Evolutionary conservation across 2,329 filamentous ascomycete genomes (phyloP).

Genomic region (Akanthomyces uredinophilus): DNA sequence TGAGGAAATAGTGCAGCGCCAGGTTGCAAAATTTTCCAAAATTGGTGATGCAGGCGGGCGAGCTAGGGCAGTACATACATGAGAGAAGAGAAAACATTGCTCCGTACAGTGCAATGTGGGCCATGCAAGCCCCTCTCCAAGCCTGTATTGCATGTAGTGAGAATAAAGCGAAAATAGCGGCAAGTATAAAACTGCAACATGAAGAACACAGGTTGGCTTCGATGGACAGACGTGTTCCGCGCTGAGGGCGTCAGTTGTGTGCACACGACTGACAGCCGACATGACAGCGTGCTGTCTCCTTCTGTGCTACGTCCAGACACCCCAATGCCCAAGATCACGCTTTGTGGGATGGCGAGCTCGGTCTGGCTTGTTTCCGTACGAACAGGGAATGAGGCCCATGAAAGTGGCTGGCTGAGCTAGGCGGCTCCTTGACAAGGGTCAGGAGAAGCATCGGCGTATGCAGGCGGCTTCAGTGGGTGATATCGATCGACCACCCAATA

Average conservation of each 20-base stretch:
- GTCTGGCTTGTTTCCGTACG: too few relatives aligned
- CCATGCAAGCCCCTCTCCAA: not conserved
- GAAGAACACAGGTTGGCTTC: not conserved
- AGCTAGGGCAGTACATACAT: too few relatives aligned
- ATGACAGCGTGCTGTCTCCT: too few relatives aligned
- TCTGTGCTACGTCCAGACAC: too few relatives aligned
- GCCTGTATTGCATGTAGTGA: not conserved
- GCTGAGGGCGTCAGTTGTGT: too few relatives aligned
- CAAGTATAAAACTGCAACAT: not conserved
- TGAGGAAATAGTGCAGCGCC: not conserved
- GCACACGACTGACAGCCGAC: too few relatives aligned
- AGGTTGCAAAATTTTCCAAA: not conserved
- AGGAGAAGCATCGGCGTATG: not conserved
- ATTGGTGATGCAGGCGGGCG: not conserved
- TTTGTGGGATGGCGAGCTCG: too few relatives aligned
- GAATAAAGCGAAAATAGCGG: not conserved
- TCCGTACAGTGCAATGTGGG: not conserved
- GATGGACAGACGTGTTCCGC: too few relatives aligned
- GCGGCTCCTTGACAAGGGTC: not conserved
- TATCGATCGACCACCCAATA: not conserved
- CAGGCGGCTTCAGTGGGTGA: not conserved
- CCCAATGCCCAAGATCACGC: too few relatives aligned
- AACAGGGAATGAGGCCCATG: too few relatives aligned
- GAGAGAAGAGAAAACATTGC: not conserved
- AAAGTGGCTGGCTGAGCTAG: constrained; percentile 1